These are phyloP conservation scores for Starmerella vaccinii DNA, from an alignment of 805 yeast species.

Conservation along the genomic window DNA sequence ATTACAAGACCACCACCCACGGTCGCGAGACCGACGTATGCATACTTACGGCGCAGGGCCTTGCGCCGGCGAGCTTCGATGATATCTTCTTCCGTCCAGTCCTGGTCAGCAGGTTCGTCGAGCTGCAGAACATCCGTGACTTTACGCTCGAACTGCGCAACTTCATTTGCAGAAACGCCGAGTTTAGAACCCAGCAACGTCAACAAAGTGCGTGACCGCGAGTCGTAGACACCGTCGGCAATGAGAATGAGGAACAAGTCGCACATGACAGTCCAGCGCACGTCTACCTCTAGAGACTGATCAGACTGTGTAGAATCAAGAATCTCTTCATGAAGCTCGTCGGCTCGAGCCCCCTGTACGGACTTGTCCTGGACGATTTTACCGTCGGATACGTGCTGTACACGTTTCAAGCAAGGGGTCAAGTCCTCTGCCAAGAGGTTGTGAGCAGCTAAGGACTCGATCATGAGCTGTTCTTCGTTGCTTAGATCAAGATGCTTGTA, in stretches of 20 bases:
- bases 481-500: conserved; percentile 71
- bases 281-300: conserved; percentile 46
- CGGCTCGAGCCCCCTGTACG: conserved; percentile 1
- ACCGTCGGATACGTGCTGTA: conserved; percentile 13
- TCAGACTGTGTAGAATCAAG: neutral
- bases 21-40: conserved; percentile 89
- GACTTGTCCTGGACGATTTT: conserved; percentile 11
- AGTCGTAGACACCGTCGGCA: conserved; percentile 77
- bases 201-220: conserved; percentile 76
- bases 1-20: conserved; percentile 90
- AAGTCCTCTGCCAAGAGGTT: conserved; percentile 70
- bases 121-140: conserved; percentile 83
- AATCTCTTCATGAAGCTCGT: conserved; percentile 17
- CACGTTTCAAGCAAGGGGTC: conserved; percentile 43
- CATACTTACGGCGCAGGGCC: conserved; percentile 55
- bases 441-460: conserved; percentile 73
- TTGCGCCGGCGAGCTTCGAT: conserved; percentile 61
- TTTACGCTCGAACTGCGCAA: conserved; percentile 80
- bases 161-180: conserved; percentile 52
- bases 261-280: conserved; percentile 89
- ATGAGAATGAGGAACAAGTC: conserved; percentile 73
- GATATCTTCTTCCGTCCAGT: conserved; percentile 62
- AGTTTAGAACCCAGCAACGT: conserved; percentile 55
- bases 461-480: conserved; percentile 75
- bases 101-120: conserved; percentile 69